These are phyloP conservation scores for Aquilaria yunnanensis DNA, from an alignment of 345 rosid genomes.

Conservation along the genomic window DNA sequence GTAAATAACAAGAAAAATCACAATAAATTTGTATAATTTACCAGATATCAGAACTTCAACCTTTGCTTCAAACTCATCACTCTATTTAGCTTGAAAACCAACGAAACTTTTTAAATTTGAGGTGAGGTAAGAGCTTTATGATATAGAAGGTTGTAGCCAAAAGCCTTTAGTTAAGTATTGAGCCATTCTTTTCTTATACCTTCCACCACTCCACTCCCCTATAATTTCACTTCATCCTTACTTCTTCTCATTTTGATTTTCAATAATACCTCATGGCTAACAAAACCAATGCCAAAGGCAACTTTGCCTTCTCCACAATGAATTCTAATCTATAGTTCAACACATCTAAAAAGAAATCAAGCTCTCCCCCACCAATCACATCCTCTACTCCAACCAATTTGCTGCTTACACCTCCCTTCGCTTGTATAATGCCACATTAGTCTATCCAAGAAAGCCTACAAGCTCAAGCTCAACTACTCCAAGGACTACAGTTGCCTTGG, in stretches of 20 bases:
- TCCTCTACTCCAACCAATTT: conserved; percentile 93
- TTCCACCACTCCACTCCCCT: background rate
- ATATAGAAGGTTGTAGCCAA: conserved; percentile 18
- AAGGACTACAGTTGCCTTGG: conserved; percentile 97
- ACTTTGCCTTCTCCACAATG: conserved; percentile 94
- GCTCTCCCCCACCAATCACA: conserved; percentile 74
- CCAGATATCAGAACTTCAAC: too few relatives aligned
- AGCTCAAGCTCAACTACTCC: conserved; percentile 86
- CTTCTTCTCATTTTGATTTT: background rate
- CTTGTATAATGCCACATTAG: conserved; percentile 55
- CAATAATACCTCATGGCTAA: conserved; percentile 43
- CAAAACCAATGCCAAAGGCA: conserved; percentile 83
- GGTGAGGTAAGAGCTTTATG: too few relatives aligned
- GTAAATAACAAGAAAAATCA: too few relatives aligned
- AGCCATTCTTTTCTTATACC: background rate
- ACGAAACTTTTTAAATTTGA: too few relatives aligned
- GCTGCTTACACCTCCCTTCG: conserved; percentile 86
- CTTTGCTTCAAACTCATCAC: too few relatives aligned
- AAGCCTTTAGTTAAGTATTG: conserved; percentile 5
- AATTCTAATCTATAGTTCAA: conserved; percentile 52
- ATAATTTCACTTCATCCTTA: background rate
- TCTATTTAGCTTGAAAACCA: too few relatives aligned
- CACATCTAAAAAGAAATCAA: conserved; percentile 86
- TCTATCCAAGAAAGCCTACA: conserved; percentile 86
- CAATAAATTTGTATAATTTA: too few relatives aligned